Evolutionary conservation across 208 protist genomes (phyloP).

Genomic region (Porcisia deanei): DNA sequence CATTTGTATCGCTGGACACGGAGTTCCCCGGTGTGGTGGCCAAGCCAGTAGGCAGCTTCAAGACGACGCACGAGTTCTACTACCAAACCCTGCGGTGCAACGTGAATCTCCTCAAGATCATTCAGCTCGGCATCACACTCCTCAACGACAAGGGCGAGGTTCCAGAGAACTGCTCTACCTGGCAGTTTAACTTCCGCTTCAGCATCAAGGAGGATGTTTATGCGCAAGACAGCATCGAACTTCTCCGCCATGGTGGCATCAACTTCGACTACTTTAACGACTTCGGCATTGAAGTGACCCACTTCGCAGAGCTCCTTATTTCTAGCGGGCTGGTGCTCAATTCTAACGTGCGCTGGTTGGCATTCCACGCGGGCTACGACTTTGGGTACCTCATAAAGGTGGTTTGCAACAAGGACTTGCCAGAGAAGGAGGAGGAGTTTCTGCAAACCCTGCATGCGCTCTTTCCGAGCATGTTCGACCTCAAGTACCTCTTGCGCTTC

Average conservation of each 20-base stretch:
- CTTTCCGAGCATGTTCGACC: slow-evolving; percentile 98
- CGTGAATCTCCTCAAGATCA: slow-evolving; percentile 99
- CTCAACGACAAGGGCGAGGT: slow-evolving; percentile 97
- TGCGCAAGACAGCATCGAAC: slow-evolving; percentile 97
- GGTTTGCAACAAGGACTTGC: slow-evolving; percentile 95
- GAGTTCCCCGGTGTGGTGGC: slow-evolving; percentile 99
- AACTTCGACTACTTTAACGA: slow-evolving; percentile 95
- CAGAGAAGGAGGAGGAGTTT: slow-evolving; percentile 97
- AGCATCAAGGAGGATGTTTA: slow-evolving; percentile 97
- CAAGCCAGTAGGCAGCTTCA: slow-evolving; percentile 95
- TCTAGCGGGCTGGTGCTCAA: slow-evolving; percentile 96
- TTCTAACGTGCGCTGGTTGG: slow-evolving; percentile 97
- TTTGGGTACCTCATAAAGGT: slow-evolving; percentile 98
- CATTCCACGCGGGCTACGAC: slow-evolving; percentile 99
- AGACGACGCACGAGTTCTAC: slow-evolving; percentile 94
- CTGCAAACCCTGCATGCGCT: slow-evolving; percentile 95
- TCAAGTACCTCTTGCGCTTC: slow-evolving; percentile 98
- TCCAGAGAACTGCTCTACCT: slow-evolving; percentile 94
- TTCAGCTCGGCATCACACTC: slow-evolving; percentile 99
- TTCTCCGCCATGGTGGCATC: slow-evolving; percentile 96
- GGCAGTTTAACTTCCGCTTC: slow-evolving; percentile 99
- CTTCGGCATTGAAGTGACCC: slow-evolving; percentile 95
- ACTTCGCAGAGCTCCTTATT: slow-evolving; percentile 98
- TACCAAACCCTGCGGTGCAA: slow-evolving; percentile 98
- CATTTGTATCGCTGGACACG: slow-evolving; percentile 98